phyloP scores from a whole-genome alignment of 192 early-diverging fungal genomes.

The Lobosporangium transversale region DNA sequence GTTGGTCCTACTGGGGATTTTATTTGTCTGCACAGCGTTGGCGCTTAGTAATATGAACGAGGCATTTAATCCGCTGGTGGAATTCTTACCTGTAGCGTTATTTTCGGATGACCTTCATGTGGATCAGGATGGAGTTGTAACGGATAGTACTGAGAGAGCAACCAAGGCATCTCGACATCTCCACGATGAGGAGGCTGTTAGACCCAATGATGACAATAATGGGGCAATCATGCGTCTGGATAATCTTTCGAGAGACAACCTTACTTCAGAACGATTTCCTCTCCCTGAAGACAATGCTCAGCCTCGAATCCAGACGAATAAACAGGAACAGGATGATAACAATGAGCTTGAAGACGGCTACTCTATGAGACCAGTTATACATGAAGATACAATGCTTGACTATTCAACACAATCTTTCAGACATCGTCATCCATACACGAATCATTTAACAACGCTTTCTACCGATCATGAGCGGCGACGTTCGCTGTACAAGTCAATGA shows the following conservation, averaged over 20 bases:
- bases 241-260: conserved; percentile 4
- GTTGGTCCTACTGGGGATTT: conserved; percentile 54
- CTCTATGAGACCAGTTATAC: too few relatives aligned
- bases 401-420: not conserved
- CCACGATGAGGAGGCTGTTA: not conserved
- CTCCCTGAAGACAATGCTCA: not conserved
- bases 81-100: conserved; percentile 57
- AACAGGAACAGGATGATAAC: not conserved
- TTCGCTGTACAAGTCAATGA: too few relatives aligned
- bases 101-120: conserved; percentile 43
- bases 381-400: too few relatives aligned
- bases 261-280: not conserved
- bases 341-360: not conserved
- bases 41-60: conserved; percentile 64
- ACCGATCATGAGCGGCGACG: too few relatives aligned
- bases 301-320: not conserved
- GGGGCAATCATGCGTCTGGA: conserved; percentile 6
- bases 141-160: conserved; percentile 9
- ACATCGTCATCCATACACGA: conserved; percentile 1
- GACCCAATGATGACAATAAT: not conserved
- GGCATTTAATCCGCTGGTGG: conserved; percentile 66
- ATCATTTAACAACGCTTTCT: too few relatives aligned
- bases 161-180: not conserved
- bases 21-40: conserved; percentile 60
- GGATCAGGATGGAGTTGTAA: conserved; percentile 33